phyloP scores from a whole-genome alignment of 768 basidiomycete species.

The Phanerochaete sordida region DNA sequence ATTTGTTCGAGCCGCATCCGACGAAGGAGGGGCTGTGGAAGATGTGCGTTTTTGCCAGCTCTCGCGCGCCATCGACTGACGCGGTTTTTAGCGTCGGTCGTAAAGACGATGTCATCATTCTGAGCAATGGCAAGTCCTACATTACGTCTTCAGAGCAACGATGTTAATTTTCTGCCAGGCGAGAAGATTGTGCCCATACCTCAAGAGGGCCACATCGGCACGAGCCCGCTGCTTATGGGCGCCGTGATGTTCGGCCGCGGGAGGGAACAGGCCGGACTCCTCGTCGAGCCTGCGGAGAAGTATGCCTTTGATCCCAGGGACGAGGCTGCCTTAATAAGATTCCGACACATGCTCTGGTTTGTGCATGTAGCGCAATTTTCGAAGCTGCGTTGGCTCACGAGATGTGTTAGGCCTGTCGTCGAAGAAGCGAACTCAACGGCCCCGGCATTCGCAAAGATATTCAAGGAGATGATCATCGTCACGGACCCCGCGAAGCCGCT shows the following conservation, averaged over 20 bases:
- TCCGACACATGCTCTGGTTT: constrained; percentile 8
- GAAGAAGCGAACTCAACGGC: constrained; percentile 22
- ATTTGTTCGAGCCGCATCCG: constrained; percentile 13
- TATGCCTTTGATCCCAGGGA: constrained; percentile 3
- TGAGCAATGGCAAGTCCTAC: constrained; percentile 9
- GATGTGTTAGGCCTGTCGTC: constrained; percentile 19
- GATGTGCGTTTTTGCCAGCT: neutral
- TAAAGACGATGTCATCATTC: constrained; percentile 41
- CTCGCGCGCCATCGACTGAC: neutral
- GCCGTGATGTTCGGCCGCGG: constrained; percentile 14
- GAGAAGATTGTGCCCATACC: constrained; percentile 8
- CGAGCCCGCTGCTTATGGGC: neutral
- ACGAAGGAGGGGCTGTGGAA: constrained; percentile 13
- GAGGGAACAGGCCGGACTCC: constrained; percentile 4
- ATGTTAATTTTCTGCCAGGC: neutral
- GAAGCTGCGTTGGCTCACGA: neutral
- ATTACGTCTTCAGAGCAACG: constrained; percentile 15
- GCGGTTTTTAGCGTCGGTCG: constrained; percentile 25
- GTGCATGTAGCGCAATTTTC: neutral
- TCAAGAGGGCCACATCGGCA: neutral
- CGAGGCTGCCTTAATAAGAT: neutral
- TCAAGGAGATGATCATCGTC: constrained; percentile 25
- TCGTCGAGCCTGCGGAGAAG: constrained; percentile 5
- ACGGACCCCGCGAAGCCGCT: constrained; percentile 10
- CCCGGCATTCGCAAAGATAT: constrained; percentile 27